These are phyloP conservation scores for Jaapia argillacea DNA, from an alignment of 768 basidiomycete species.

Conservation along the genomic window DNA sequence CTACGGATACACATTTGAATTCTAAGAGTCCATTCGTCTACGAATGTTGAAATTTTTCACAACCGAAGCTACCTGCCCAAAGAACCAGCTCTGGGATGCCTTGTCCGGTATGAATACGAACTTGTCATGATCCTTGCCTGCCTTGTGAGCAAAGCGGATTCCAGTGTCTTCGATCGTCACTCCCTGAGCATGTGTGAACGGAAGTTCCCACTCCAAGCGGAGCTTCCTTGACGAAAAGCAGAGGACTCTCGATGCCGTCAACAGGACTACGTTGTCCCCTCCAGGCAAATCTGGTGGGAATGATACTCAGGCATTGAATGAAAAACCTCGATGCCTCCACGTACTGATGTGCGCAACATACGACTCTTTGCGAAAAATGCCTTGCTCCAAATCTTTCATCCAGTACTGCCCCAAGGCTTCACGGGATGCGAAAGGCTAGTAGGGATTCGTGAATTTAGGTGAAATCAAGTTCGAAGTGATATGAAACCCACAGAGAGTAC, in stretches of 20 bases:
- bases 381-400: constrained; percentile 92
- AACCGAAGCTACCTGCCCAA: constrained; percentile 62
- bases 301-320: constrained; percentile 5
- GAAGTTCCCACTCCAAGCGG: constrained; percentile 84
- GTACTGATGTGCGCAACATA: constrained; percentile 91
- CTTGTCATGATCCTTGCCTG: constrained; percentile 63
- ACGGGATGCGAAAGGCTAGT: constrained; percentile 85
- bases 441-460: constrained; percentile 3
- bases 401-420: constrained; percentile 94
- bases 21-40: constrained; percentile 53
- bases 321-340: too few relatives aligned
- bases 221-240: constrained; percentile 83
- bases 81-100: constrained; percentile 71
- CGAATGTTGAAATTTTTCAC: constrained; percentile 70
- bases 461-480: background rate
- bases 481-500: constrained; percentile 62
- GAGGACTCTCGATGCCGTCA: constrained; percentile 73
- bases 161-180: constrained; percentile 87
- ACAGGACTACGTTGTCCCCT: constrained; percentile 67
- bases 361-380: constrained; percentile 69
- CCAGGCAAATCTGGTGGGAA: constrained; percentile 59
- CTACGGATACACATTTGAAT: too few relatives aligned
- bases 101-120: constrained; percentile 74
- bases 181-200: constrained; percentile 78
- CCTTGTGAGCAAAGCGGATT: constrained; percentile 78